Evolutionary conservation across 352 stramenopile species (phyloP).

Genomic region (Phytophthora vignae): DNA sequence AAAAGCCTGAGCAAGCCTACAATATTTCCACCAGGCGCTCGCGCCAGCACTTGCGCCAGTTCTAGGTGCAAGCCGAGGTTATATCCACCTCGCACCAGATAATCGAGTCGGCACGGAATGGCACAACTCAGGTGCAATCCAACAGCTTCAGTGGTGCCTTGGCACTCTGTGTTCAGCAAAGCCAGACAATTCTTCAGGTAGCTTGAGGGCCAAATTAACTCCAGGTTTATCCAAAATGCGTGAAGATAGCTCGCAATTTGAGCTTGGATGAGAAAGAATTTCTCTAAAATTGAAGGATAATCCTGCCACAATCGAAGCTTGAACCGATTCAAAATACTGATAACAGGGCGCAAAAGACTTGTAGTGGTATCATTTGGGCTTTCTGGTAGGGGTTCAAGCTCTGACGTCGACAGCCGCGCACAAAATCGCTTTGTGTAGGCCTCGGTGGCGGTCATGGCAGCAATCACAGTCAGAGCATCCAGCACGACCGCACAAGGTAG

Average conservation of each 20-base stretch:
- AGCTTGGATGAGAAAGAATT: conserved; percentile 27
- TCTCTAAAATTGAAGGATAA: conserved; percentile 19
- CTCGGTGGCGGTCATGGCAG: conserved; percentile 21
- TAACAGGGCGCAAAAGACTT: conserved; percentile 1
- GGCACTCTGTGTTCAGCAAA: conserved; percentile 9
- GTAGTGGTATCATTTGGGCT: background rate
- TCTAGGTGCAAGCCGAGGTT: conserved; percentile 15
- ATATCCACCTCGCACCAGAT: conserved; percentile 16
- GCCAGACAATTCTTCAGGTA: conserved; percentile 24
- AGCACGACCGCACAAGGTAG: conserved; percentile 19
- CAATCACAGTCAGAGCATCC: conserved; percentile 16
- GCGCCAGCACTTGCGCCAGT: conserved; percentile 1
- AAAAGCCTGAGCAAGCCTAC: conserved; percentile 19
- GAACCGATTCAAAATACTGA: conserved; percentile 21
- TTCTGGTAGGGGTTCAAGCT: background rate
- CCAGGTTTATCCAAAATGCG: conserved; percentile 19
- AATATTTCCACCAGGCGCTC: conserved; percentile 4
- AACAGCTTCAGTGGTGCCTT: conserved; percentile 3
- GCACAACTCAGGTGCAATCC: conserved; percentile 11
- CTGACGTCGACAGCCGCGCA: background rate
- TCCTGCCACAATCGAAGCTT: conserved; percentile 28
- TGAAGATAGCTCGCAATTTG: conserved; percentile 8
- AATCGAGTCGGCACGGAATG: conserved; percentile 25
- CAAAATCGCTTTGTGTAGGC: conserved; percentile 25
- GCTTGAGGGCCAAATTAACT: conserved; percentile 15